phyloP scores from a whole-genome alignment of 208 protist genomes.

The Trypanosoma cruzi region DNA sequence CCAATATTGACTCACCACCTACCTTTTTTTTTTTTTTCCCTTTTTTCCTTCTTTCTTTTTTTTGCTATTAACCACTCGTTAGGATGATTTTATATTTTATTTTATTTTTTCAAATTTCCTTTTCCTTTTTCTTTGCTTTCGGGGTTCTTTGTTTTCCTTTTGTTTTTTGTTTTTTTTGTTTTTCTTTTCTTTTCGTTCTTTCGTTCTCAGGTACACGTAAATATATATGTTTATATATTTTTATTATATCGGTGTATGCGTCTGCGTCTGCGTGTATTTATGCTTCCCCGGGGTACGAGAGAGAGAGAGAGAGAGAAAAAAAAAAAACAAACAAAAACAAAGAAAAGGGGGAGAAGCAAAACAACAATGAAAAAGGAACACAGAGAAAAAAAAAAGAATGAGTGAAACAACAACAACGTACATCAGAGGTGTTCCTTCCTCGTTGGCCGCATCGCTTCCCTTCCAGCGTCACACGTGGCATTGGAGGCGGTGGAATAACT shows the following conservation, averaged over 20 bases:
- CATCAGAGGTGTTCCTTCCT: background rate
- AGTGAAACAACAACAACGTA: background rate
- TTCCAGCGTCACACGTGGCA: too few species aligned
- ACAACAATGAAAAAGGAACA: background rate
- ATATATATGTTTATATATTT: slow-evolving; percentile 6
- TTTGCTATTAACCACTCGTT: background rate
- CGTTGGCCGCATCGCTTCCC: background rate
- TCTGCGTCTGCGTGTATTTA: too few species aligned
- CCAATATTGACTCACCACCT: background rate
- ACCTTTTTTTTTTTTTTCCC: slow-evolving; percentile 2
- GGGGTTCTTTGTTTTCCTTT: background rate
- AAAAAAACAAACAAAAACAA: too few species aligned
- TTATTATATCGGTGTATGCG: too few species aligned
- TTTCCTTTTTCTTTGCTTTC: slow-evolving; percentile 6
- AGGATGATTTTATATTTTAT: too few species aligned
- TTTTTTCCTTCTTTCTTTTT: slow-evolving; percentile 16
- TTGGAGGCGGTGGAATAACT: too few species aligned
- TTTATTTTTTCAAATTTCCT: background rate
- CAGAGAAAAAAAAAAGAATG: background rate
- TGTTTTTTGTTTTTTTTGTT: background rate
- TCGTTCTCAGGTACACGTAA: background rate
- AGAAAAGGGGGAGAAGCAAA: slow-evolving; percentile 6
- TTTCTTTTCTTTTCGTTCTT: background rate
- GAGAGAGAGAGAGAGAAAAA: background rate
- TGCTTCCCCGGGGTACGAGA: background rate